A percentile compares a stretch with the other conserved stretches of the same genome.
Evolutionary conservation across 1,284 basidiomycete genomes (phyloP).

Genomic region (Fomitopsis palustris): DNA sequence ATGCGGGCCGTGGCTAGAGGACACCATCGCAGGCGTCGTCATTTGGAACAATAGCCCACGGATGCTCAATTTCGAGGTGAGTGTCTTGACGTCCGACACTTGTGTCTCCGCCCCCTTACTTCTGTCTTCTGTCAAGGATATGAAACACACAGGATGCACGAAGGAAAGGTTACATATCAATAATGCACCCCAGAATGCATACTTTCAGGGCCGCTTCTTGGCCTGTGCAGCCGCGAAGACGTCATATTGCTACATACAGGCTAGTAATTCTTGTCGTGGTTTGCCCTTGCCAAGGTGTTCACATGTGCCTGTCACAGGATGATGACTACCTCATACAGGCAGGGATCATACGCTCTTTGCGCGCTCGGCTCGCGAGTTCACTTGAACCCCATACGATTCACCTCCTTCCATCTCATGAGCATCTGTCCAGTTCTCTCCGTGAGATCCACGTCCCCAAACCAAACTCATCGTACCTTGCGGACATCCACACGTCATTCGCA

Average conservation of each 20-base stretch:
- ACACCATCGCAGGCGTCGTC: constrained; percentile 45
- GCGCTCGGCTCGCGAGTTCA: constrained; percentile 31
- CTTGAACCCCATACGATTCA: constrained; percentile 38
- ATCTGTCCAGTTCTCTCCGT: constrained; percentile 41
- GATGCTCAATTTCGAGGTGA: constrained; percentile 39
- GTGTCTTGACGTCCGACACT: constrained; percentile 10
- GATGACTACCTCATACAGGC: constrained; percentile 65
- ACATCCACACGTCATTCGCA: constrained; percentile 54
- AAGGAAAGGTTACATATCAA: constrained; percentile 43
- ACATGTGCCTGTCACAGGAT: constrained; percentile 38
- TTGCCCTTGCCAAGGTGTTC: not conserved
- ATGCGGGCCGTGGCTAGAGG: constrained; percentile 45
- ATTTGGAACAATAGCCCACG: constrained; percentile 65
- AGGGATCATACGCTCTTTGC: constrained; percentile 50
- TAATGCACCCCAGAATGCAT: constrained; percentile 56
- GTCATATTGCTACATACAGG: constrained; percentile 62
- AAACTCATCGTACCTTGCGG: constrained; percentile 11
- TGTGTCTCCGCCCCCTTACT: constrained; percentile 1
- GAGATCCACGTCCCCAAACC: constrained; percentile 21
- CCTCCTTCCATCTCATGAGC: constrained; percentile 59
- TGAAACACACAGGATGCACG: constrained; percentile 43
- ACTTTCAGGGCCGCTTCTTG: constrained; percentile 63
- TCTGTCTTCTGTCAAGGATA: constrained; percentile 35
- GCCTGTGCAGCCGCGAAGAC: constrained; percentile 53
- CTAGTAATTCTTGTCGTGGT: constrained; percentile 17